phyloP scores from a whole-genome alignment of 2,329 filamentous ascomycete genomes.

The Fusarium scirpi region DNA sequence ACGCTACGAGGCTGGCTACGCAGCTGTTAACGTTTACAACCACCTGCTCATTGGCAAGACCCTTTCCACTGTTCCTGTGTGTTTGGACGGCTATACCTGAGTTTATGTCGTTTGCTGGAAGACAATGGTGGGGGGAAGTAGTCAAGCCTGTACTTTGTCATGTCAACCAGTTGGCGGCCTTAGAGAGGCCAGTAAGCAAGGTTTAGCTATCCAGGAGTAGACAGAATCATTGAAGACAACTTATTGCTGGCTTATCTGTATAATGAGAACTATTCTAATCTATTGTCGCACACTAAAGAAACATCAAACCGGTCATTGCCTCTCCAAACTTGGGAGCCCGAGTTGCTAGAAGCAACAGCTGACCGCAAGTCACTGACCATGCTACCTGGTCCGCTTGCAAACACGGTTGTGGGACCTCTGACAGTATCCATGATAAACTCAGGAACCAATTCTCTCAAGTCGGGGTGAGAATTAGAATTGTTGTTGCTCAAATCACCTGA shows the following conservation, averaged over 20 bases:
- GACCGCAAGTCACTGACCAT: background rate
- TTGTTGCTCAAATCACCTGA: accelerated
- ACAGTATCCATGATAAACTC: background rate
- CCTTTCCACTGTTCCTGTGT: no score
- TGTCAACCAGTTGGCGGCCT: no score
- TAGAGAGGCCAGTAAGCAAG: no score
- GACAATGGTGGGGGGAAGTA: accelerated
- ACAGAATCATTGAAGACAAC: no score
- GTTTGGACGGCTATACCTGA: no score
- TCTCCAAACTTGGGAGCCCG: background rate
- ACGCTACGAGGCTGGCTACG: no score
- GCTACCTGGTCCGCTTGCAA: background rate
- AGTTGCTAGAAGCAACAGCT: background rate
- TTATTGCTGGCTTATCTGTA: no score
- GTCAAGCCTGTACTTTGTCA: no score
- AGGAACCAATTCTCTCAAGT: background rate
- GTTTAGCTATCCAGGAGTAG: no score
- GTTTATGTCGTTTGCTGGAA: no score
- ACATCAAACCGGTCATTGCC: background rate
- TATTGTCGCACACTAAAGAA: background rate
- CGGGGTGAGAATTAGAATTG: background rate
- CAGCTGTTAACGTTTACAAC: no score
- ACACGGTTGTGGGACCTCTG: background rate
- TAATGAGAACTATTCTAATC: background rate
- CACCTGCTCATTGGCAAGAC: no score